Evolutionary conservation across 306 rosid species (phyloP), one percentile per base, ranked within the genome.

Genomic region (Acacia crassicarpa): DNA sequence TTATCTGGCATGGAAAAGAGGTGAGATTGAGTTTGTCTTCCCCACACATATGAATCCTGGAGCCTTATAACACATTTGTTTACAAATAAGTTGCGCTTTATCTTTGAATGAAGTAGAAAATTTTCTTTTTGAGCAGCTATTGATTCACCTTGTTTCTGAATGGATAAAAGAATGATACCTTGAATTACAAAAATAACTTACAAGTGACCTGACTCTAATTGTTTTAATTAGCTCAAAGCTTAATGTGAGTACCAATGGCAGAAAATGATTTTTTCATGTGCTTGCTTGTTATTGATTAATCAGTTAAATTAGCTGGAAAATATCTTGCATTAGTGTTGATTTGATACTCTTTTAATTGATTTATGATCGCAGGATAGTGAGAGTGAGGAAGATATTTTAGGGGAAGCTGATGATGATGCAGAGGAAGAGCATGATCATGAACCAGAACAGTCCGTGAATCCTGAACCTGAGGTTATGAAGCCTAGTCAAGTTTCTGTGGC

Each of bases 351-450:
- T 59, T 23, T 67, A 40, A 68, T 56, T 65, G 16, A 41, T 51
- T 61, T 78, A 9, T 78, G 74, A 66, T 81, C 70, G 53, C 87
- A 95, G 97, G 99, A 93, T 3, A 89, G 90, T 43, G 97, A 93
- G 81, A 93, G 93, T 79, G 99, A 95, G 41, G 94, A 92, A 53
- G 99, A 95, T 83, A 82, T 91, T 76, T 90, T 95, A 72, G 99
- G 91, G 73, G 98, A 95, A 56, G 99, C 85, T 49, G 98, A 95
- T 78, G 98, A 95, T 76, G 99, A 93, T 45, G 79, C 73, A 20
- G 99, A 95, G 85, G 99, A 95, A 77, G 96, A 95, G 59, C 97
- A 87, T 53, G 97, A 91, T 51, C 87, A 86, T 61, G 98, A 88
- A 78, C 76, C 84, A 17, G 98, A 89, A 75, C 78, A 81, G 65